Percentiles rank a stretch among this genome's conserved stretches.
phyloP scores from a whole-genome alignment of 345 rosid genomes.

The Moringa oleifera region DNA sequence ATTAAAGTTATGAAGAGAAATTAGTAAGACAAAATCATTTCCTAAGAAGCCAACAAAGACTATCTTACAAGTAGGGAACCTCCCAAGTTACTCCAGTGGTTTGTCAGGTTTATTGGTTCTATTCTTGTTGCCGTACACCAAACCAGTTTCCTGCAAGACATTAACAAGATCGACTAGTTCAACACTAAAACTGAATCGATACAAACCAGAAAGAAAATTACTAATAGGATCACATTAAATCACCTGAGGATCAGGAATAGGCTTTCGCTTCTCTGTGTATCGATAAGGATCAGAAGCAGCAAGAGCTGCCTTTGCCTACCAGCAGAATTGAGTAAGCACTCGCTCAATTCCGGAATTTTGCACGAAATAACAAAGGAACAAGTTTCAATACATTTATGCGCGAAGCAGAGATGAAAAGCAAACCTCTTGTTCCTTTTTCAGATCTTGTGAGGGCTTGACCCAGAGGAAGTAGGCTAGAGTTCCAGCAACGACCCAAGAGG shows the following conservation, averaged over 20 bases:
- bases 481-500: slow-evolving; percentile 93
- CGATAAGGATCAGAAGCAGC: slow-evolving; percentile 66
- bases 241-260: slow-evolving; percentile 89
- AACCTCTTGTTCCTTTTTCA: slow-evolving; percentile 76
- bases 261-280: slow-evolving; percentile 66
- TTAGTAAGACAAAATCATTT: too few relatives aligned
- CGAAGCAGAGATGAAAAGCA: neutral
- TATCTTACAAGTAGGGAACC: neutral
- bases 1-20: too few relatives aligned
- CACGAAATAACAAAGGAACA: too few relatives aligned
- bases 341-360: slow-evolving; percentile 4
- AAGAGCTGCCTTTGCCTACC: slow-evolving; percentile 68
- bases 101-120: slow-evolving; percentile 19
- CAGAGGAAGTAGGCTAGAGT: slow-evolving; percentile 88
- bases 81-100: neutral
- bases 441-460: slow-evolving; percentile 91
- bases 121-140: slow-evolving; percentile 61
- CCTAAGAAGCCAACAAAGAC: neutral
- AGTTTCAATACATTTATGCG: neutral
- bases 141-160: slow-evolving; percentile 54
- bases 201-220: too few relatives aligned
- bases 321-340: neutral
- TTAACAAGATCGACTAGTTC: neutral
- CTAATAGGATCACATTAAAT: neutral
- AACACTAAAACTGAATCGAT: neutral